Base-by-base conservation (phyloP, 805 yeast genomes). In the Saitoella complicata region DNA sequence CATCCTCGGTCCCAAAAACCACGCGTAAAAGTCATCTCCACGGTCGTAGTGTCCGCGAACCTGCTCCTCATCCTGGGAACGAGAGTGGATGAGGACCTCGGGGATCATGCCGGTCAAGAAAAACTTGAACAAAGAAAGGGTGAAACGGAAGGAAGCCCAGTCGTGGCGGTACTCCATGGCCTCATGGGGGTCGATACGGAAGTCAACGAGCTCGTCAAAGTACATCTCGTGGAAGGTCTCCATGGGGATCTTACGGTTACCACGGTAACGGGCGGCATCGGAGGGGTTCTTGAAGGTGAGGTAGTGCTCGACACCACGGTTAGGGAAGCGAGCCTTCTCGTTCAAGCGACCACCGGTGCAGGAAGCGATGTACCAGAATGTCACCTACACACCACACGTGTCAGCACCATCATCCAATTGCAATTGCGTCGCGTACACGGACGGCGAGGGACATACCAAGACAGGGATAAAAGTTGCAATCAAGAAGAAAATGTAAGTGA, bases 1-100 rank as follows among this genome's bases (percentile, higher is more conserved):
- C 95, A 85, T 85, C 65, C 95, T 77, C 50, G 94, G 91, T 49
- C 95, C 95, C 55, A 85, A 69, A 69, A 85, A 85, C 93, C 93
- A 85, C 45, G 86, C 67, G 73, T 86, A 86, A 65, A 85, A 85
- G 64, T 86, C 95, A 60, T 85, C 95, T 63, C 95, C 95, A 55
- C 95, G 81, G 69, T 86, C 95, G 63, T 85, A 85, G 67, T 85
- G 94, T 58, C 81, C 95, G 64, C 94, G 77, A 46, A 85, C 95
- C 66, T 85, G 95, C 66, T 85, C 95, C 68, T 85, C 95, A 61
- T 86, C 95, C 68, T 85, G 95, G 13, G 93, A 80, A 60, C 84
- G 76, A 52, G 94, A 78, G 68, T 85, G 95, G 77, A 85, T 61
- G 55, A 85, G 80, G 46, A 85, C 93, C 66, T 85, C 95, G 39